These are phyloP conservation scores for Blepharisma undulans DNA, from an alignment of 169 alveolate genomes.

Conservation along the genomic window DNA sequence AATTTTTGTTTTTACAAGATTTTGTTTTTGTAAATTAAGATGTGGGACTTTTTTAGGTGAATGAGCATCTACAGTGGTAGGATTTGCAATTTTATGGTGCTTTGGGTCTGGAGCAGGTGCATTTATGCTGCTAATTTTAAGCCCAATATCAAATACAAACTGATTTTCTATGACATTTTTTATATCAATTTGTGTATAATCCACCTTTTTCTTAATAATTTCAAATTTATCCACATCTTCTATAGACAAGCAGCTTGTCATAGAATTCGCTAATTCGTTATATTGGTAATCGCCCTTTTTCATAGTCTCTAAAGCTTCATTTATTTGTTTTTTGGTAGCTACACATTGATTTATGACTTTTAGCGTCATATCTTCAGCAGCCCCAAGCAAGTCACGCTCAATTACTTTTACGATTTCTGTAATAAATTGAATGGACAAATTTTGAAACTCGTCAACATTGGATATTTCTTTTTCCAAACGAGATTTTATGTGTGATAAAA, in stretches of 20 bases:
- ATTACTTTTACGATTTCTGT: not conserved
- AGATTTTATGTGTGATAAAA: not conserved
- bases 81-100: not conserved
- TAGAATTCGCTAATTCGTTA: not conserved
- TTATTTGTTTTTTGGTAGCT: not conserved
- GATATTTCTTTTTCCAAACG: not conserved
- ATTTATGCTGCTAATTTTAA: not conserved
- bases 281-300: not conserved
- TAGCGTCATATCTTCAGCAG: not conserved
- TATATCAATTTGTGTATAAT: not conserved
- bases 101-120: not conserved
- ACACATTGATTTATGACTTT: not conserved
- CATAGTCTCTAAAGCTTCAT: not conserved
- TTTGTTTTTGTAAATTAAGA: not conserved
- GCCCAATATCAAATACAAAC: not conserved
- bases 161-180: not conserved
- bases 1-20: not conserved
- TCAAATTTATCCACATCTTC: not conserved
- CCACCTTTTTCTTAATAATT: not conserved
- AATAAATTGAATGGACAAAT: not conserved
- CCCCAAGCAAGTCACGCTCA: not conserved
- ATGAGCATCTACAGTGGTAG: not conserved
- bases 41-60: not conserved
- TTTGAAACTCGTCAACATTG: not conserved
- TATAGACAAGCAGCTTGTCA: not conserved